Evolutionary conservation across 306 rosid species (phyloP).

Genomic region (Carpinus viminea): DNA sequence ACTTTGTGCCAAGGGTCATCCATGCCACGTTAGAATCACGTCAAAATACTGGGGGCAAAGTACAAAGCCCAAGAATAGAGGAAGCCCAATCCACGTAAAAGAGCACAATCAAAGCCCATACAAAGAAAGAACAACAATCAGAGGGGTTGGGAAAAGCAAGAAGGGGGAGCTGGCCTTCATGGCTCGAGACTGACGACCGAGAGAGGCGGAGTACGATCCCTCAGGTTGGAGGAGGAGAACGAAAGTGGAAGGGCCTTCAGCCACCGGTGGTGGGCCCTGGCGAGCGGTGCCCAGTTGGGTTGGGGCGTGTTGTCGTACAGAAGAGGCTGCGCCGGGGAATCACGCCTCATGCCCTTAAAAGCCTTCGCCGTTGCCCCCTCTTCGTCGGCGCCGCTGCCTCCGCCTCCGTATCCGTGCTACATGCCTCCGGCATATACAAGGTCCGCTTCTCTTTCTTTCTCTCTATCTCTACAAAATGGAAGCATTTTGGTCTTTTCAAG

Average conservation of each 20-base stretch:
- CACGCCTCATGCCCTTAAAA: conserved; percentile 69
- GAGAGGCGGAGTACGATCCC: neutral
- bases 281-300: conserved; percentile 62
- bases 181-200: neutral
- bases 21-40: too few relatives aligned
- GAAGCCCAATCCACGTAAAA: neutral
- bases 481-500: neutral
- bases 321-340: conserved; percentile 49
- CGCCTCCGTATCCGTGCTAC: conserved; percentile 55
- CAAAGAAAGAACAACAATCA: neutral
- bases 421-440: conserved; percentile 57
- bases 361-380: conserved; percentile 87
- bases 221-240: neutral
- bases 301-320: conserved; percentile 51
- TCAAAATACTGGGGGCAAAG: too few relatives aligned
- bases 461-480: too few relatives aligned
- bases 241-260: neutral
- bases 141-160: too few relatives aligned
- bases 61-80: too few relatives aligned
- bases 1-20: too few relatives aligned
- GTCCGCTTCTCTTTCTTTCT: conserved; percentile 21
- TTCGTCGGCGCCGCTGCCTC: conserved; percentile 55
- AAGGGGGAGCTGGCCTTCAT: too few relatives aligned
- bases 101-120: neutral
- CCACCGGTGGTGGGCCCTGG: conserved; percentile 68